phyloP scores from a whole-genome alignment of 768 basidiomycete genomes.

The Daedaleopsis nitida region DNA sequence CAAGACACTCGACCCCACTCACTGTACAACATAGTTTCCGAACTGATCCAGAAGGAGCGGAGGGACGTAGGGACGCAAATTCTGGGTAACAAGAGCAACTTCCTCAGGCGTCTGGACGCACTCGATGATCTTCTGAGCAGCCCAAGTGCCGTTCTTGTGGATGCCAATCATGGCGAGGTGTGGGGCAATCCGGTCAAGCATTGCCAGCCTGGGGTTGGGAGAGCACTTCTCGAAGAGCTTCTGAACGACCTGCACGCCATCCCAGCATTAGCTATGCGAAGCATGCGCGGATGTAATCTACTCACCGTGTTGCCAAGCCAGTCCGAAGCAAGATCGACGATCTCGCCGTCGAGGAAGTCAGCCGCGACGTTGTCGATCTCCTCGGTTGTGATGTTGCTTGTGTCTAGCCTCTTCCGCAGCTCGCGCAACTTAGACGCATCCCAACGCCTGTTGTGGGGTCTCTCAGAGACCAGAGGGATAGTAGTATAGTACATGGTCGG shows the following conservation, averaged over 20 bases:
- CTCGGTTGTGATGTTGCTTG: slow-evolving; percentile 77
- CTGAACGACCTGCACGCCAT: slow-evolving; percentile 77
- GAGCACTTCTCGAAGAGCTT: slow-evolving; percentile 95
- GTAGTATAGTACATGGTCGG: slow-evolving; percentile 96
- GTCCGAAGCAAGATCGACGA: slow-evolving; percentile 93
- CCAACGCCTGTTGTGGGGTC: slow-evolving; percentile 84
- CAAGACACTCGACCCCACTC: slow-evolving; percentile 33
- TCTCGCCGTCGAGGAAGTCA: slow-evolving; percentile 92
- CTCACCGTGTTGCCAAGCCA: slow-evolving; percentile 96
- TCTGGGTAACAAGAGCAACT: slow-evolving; percentile 78
- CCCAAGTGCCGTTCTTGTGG: slow-evolving; percentile 99
- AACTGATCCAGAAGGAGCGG: slow-evolving; percentile 93
- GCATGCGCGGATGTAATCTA: not conserved
- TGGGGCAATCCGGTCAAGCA: slow-evolving; percentile 93
- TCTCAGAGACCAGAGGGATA: slow-evolving; percentile 87
- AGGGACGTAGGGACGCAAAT: slow-evolving; percentile 88
- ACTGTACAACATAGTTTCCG: slow-evolving; percentile 94
- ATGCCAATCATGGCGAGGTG: slow-evolving; percentile 97
- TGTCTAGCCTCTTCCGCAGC: slow-evolving; percentile 90
- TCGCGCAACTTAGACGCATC: slow-evolving; percentile 94
- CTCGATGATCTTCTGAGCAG: slow-evolving; percentile 98
- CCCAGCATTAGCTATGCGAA: not conserved
- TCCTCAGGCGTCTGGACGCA: slow-evolving; percentile 90
- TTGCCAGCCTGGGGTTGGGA: slow-evolving; percentile 71
- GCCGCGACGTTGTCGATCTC: slow-evolving; percentile 90